Evolutionary conservation across 495 filamentous ascomycete genomes (phyloP).

Genomic region (Penicillium herquei): DNA sequence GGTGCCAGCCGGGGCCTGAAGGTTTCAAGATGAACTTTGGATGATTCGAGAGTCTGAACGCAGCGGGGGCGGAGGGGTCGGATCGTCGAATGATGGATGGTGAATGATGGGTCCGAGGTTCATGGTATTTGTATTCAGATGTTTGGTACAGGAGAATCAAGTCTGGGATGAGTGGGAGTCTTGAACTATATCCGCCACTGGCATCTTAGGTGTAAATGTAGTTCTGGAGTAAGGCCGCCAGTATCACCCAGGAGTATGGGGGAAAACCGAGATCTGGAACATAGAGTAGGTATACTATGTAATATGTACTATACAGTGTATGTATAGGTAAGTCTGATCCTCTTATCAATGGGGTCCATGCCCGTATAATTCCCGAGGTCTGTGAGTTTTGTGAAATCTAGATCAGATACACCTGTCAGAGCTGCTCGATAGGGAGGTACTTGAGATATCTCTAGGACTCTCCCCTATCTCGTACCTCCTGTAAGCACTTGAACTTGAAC

Average conservation of each 20-base stretch:
- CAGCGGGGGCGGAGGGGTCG: conserved; percentile 2
- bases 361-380: background rate
- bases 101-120: background rate
- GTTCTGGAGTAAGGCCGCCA: background rate
- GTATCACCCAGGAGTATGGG: too few relatives aligned
- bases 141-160: background rate
- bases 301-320: too few relatives aligned
- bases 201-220: too few relatives aligned
- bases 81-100: background rate
- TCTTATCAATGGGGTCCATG: conserved; percentile 7
- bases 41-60: conserved; percentile 5
- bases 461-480: too few relatives aligned
- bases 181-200: too few relatives aligned
- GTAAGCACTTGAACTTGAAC: too few relatives aligned
- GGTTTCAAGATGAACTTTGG: conserved; percentile 13
- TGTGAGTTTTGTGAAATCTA: background rate
- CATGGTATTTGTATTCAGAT: background rate
- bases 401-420: background rate
- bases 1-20: conserved; percentile 21
- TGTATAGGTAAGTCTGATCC: background rate
- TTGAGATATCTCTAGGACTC: too few relatives aligned
- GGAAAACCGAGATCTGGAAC: too few relatives aligned
- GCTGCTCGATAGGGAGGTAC: too few relatives aligned
- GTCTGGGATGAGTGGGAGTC: too few relatives aligned
- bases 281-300: too few relatives aligned